Evolutionary conservation across 345 rosid genomes (phyloP), one percentile per base, ranked within the genome.

Genomic region (Cardamine occulta): DNA sequence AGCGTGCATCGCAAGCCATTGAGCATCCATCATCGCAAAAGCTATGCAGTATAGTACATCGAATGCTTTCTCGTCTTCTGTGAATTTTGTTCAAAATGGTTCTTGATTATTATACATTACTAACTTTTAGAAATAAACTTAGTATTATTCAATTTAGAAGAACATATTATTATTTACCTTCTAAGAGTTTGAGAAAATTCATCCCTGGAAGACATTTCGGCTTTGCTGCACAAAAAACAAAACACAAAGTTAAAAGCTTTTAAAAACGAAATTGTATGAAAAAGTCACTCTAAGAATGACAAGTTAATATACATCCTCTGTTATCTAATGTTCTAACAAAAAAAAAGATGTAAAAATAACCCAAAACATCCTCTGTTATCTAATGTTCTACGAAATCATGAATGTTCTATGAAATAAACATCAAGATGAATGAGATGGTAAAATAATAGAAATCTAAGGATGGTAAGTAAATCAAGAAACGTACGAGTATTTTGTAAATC

Each of bases 1-100:
- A 75, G 99, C 99, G 39, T 79, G 94, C 97, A 92, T 92, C 0
- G 99, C 98, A 35, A 95, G 97, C 99, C 99, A 95, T 79, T 95
- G 99, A 11, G 98, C 98, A 66, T 95, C 99, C 97, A 95, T 92
- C 88, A 95, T 68, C n/a, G 90, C 96, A 21, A 95, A 95, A 68
- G 99, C 94, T 83, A 86, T 83, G 80, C 99, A 89, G 80, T 86
- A 95, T 66, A 95, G 81, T 60, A 93, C 86, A 74, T 95, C 99
- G n/a, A 95, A 95, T 66, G 98, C 99, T 39, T 81, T 67, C 73
- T 90, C 99, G 77, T 95, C 91, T 78, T 92, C 98, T 95, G 93
- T 86, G 72, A 31, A 26, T 6, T 56, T 15, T 0, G 10, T 7
- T 19, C 10, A 6, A 9, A 6, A n/a, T 15, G 5, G 9, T 29